These are phyloP conservation scores for Phellinidium pouzarii DNA, from an alignment of 1,284 basidiomycete genomes.

Conservation along the genomic window DNA sequence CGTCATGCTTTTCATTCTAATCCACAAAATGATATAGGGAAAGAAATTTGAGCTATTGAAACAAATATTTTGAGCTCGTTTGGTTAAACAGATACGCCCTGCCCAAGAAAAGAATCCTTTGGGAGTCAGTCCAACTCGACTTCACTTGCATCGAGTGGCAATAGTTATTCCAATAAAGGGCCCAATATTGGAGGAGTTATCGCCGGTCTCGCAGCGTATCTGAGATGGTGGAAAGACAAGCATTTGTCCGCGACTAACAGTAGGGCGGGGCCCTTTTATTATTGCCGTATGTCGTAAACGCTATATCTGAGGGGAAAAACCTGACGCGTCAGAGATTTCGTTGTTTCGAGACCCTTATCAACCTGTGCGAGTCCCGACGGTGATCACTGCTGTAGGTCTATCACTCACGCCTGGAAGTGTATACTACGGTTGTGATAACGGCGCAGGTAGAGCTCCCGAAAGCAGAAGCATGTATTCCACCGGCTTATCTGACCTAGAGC, in stretches of 20 bases:
- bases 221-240: constrained; percentile 9
- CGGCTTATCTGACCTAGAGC: background rate
- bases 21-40: constrained; percentile 3
- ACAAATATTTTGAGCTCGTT: constrained; percentile 10
- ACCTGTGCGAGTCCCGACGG: background rate
- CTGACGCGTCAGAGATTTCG: background rate
- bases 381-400: background rate
- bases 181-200: constrained; percentile 9
- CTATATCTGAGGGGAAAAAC: too few species aligned
- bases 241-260: constrained; percentile 7
- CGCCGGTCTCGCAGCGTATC: constrained; percentile 2
- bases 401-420: constrained; percentile 8
- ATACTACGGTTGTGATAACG: background rate
- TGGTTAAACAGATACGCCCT: constrained; percentile 13
- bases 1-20: background rate
- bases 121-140: constrained; percentile 10
- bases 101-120: constrained; percentile 9
- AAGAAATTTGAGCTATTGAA: constrained; percentile 14
- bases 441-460: background rate
- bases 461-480: background rate
- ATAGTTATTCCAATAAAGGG: constrained; percentile 4
- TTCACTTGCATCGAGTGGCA: background rate
- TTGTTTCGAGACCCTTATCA: constrained; percentile 4
- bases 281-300: constrained; percentile 14
- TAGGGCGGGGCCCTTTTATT: too few species aligned